A percentile compares a stretch with the other conserved stretches of the same genome.
Conservation (phyloP, 75 land plant species). For the Pinus albicaulis region DNA sequence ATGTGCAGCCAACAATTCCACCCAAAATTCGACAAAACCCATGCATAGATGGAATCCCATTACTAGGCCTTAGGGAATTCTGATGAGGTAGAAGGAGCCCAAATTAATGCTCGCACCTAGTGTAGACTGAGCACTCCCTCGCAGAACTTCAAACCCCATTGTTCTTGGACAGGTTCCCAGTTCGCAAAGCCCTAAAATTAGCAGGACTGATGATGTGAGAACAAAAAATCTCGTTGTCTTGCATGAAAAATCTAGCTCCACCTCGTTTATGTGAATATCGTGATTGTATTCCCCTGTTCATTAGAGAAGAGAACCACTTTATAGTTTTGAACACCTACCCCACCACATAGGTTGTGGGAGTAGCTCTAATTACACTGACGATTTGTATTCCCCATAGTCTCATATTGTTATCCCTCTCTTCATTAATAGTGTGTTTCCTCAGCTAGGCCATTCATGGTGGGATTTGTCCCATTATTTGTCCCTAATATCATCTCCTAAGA, state of each 20-base stretch:
- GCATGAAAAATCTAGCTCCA: slow-evolving; percentile 62
- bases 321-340: no score
- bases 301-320: no score
- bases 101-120: slow-evolving; percentile 63
- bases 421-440: neutral
- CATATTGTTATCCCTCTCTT: slow-evolving; percentile 13
- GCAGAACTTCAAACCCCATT: slow-evolving; percentile 63
- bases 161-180: slow-evolving; percentile 82
- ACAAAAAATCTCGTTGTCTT: slow-evolving; percentile 36
- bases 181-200: slow-evolving; percentile 73
- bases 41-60: slow-evolving; percentile 35
- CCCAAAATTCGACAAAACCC: slow-evolving; percentile 71
- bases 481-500: neutral
- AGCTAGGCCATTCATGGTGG: neutral
- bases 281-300: no score
- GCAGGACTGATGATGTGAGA: slow-evolving; percentile 52
- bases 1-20: slow-evolving; percentile 71
- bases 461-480: neutral
- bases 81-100: slow-evolving; percentile 67
- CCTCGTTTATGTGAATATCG: no score
- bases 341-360: slow-evolving; percentile 54
- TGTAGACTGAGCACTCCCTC: slow-evolving; percentile 63
- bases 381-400: slow-evolving; percentile 35
- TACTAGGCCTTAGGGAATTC: slow-evolving; percentile 64
- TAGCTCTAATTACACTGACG: slow-evolving; percentile 49